Conservation (phyloP, 257 asterid species). For the Leptodermis oblonga region DNA sequence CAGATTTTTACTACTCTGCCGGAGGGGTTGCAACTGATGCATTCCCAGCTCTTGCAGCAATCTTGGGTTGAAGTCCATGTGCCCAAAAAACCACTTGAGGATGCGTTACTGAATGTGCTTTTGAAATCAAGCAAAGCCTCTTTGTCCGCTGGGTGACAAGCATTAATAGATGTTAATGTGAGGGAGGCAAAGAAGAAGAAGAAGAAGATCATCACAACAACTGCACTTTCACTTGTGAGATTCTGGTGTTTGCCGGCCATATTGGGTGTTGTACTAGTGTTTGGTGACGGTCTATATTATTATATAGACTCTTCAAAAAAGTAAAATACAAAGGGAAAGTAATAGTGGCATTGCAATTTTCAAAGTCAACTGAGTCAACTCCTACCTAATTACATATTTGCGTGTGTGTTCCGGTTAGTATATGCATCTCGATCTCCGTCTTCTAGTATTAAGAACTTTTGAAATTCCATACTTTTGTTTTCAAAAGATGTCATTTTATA, state of each 20-base stretch:
- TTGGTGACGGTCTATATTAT: no score
- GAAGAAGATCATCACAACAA: slow-evolving; percentile 24
- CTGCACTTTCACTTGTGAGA: slow-evolving; percentile 27
- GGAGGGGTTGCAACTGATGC: slow-evolving; percentile 39
- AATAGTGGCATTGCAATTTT: not conserved
- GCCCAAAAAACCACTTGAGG: slow-evolving; percentile 33
- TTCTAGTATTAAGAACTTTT: no score
- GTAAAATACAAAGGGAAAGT: no score
- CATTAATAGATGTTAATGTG: slow-evolving; percentile 21
- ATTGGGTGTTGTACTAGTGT: not conserved
- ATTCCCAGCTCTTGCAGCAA: slow-evolving; percentile 62
- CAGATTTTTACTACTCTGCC: slow-evolving; percentile 44
- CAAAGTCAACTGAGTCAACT: not conserved
- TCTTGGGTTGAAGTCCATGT: slow-evolving; percentile 57
- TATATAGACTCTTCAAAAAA: no score
- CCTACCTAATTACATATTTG: no score
- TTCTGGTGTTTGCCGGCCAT: not conserved
- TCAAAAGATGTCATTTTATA: no score
- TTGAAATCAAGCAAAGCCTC: slow-evolving; percentile 51
- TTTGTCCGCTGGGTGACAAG: slow-evolving; percentile 48
- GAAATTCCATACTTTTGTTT: no score
- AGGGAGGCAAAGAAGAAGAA: slow-evolving; percentile 10
- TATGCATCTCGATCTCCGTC: no score
- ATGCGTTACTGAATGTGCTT: slow-evolving; percentile 39
- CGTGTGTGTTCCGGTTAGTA: no score